Conservation (phyloP, 2,329 filamentous ascomycete species). For the Phyllosticta citriasiana region DNA sequence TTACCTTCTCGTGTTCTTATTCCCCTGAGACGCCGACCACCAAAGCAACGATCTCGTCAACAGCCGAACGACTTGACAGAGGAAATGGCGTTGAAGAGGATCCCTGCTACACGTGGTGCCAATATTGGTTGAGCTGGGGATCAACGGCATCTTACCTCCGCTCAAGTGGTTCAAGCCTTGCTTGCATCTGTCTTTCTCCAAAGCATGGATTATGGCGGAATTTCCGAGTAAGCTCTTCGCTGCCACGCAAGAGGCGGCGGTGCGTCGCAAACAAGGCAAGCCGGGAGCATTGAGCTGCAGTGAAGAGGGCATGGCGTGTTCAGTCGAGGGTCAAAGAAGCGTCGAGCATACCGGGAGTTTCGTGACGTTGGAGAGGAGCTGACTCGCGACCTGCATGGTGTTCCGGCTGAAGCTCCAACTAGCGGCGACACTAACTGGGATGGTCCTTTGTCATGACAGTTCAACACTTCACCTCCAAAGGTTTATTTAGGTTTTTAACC, state of each 20-base stretch:
- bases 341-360: background rate
- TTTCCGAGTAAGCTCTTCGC: background rate
- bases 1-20: background rate
- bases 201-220: too few relatives aligned
- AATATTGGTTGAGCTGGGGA: background rate
- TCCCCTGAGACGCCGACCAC: background rate
- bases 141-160: background rate
- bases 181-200: too few relatives aligned
- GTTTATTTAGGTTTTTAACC: background rate
- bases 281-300: background rate
- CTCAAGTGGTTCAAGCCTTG: background rate
- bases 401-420: background rate
- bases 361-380: background rate
- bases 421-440: background rate
- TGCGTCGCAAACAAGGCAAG: background rate
- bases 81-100: background rate
- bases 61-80: background rate
- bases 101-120: background rate
- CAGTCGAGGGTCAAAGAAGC: background rate
- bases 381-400: background rate
- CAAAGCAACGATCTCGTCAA: background rate
- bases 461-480: background rate
- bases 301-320: background rate
- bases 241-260: background rate
- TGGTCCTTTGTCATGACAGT: background rate